Evolutionary conservation across 225 moss, liverwort and hornwort species (phyloP).

Genomic region (Pseudisothecium myosuroides): DNA sequence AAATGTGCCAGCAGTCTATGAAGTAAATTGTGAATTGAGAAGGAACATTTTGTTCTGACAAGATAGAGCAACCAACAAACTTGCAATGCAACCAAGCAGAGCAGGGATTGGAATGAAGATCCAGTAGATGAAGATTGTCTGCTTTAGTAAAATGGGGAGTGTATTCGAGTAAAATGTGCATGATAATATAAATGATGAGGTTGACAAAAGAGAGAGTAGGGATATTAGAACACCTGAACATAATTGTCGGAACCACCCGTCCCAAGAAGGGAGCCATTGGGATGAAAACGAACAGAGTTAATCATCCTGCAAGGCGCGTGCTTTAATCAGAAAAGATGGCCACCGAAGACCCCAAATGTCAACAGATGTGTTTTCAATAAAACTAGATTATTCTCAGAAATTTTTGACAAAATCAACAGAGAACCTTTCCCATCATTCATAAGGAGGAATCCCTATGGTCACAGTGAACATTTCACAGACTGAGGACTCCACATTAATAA

Average conservation of each 20-base stretch:
- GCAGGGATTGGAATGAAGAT: neutral
- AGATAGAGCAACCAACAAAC: neutral
- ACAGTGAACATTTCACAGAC: neutral
- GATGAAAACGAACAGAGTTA: slow-evolving; percentile 74
- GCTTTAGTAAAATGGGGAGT: neutral
- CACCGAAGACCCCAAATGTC: neutral
- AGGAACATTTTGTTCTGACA: neutral
- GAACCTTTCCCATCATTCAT: neutral
- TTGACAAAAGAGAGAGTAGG: neutral
- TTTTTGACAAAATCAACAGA: neutral
- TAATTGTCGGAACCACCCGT: slow-evolving; percentile 66
- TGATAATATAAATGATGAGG: neutral
- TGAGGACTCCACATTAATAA: neutral
- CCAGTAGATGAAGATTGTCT: neutral
- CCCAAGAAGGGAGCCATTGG: slow-evolving; percentile 61
- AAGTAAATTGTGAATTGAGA: neutral
- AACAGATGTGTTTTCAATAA: neutral
- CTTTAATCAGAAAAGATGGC: neutral
- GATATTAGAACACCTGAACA: slow-evolving; percentile 51
- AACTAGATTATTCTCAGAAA: neutral
- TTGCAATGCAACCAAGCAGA: neutral
- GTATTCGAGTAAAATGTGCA: neutral
- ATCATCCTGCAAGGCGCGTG: slow-evolving; percentile 47
- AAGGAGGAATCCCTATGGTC: neutral
- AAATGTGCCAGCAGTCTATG: neutral